Conservation (phyloP, 108 stramenopile species). For the Phaeodactylum tricornutum region DNA sequence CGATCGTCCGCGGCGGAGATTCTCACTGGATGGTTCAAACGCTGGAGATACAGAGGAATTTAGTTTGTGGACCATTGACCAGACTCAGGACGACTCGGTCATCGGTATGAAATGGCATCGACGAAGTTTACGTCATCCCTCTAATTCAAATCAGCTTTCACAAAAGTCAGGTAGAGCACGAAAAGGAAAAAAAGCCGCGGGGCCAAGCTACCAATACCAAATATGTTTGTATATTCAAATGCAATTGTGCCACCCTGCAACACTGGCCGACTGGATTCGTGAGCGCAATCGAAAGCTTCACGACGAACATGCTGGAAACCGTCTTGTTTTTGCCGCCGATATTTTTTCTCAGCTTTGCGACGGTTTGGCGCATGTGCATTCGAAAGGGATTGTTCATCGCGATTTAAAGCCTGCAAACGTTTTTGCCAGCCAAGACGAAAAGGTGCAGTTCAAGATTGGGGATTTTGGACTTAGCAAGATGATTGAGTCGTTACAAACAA, state of each 20-base stretch:
- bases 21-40: constrained; percentile 6
- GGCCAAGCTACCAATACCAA: constrained; percentile 54
- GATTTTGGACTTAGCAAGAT: constrained; percentile 76
- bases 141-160: neutral
- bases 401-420: constrained; percentile 87
- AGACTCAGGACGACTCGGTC: neutral
- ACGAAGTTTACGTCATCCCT: too few relatives aligned
- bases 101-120: too few relatives aligned
- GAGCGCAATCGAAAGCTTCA: too few relatives aligned
- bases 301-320: too few relatives aligned
- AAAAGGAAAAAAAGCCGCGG: constrained; percentile 1
- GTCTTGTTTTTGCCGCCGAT: constrained; percentile 31
- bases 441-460: constrained; percentile 81
- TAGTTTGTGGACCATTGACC: constrained; percentile 5
- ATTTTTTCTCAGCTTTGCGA: constrained; percentile 64
- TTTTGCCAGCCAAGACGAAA: constrained; percentile 46
- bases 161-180: neutral
- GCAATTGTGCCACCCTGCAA: constrained; percentile 78
- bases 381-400: constrained; percentile 74
- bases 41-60: too few relatives aligned
- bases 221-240: constrained; percentile 89
- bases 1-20: constrained; percentile 2
- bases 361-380: constrained; percentile 72
- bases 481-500: neutral
- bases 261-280: constrained; percentile 82